Evolutionary conservation across 257 asterid genomes (phyloP), one percentile per base, ranked within the genome.

Genomic region (Lycium barbarum): DNA sequence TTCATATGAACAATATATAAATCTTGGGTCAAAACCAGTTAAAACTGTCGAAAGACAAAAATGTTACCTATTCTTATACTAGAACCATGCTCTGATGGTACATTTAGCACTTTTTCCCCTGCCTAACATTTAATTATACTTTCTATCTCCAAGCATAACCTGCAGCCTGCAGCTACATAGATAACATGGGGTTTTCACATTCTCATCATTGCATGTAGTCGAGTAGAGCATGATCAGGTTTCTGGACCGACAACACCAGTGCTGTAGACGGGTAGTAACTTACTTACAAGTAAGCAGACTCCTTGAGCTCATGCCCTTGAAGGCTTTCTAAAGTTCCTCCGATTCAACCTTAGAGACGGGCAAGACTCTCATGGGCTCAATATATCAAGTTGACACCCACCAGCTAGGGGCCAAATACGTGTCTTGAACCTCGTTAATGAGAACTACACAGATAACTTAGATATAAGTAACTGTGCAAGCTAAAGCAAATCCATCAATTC

Each of bases 341-440:
- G 6, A 3, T 49, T 20, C 40, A 26, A 74, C 6, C 81, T 22
- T 74, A 74, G 36, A 22, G 61, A 74, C 1, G 43, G 20, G 59
- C 43, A 74, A 74, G 81, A 49, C 59, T 49, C 45, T 3, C 81
- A 73, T 47, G 81, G 12, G 40, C 36, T 12, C 1, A 6, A 74
- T 49, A 22, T 20, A 74, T 13, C 81, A 74, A 43, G 81, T 49
- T 74, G 81, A 3, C 62, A 74, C 22, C 59, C 59, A 47, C 20
- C 20, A 38, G 40, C 22, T 47, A 11, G 43, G 59, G 43, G 61
- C 38, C 59, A 73, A 9, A 11, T 66, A 49, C 18, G 15, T 53
- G 45, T 76, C 45, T 49, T 51, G 47, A 51, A 33, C 81, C 43
- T 76, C 9, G 20, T 71, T 51, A 76, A 13, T 2, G 2, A 26